These are phyloP conservation scores for Guyanaporus albipodus DNA, from an alignment of 768 basidiomycete genomes.

Conservation along the genomic window DNA sequence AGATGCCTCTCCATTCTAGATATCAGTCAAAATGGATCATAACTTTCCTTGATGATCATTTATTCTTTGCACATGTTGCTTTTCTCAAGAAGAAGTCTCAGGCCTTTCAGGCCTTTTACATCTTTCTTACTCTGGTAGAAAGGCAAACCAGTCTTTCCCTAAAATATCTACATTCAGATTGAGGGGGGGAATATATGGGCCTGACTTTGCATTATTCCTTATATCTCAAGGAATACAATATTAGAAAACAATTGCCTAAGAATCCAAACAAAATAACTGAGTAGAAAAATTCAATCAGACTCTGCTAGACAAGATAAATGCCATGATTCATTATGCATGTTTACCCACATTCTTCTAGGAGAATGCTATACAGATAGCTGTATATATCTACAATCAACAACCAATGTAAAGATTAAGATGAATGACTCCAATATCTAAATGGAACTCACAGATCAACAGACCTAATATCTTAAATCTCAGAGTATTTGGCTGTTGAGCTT, in stretches of 20 bases:
- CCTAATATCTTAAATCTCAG: too few species aligned
- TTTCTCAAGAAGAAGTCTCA: not conserved
- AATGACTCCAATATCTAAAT: too few species aligned
- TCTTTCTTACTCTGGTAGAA: rapidly evolving
- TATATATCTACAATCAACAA: not conserved
- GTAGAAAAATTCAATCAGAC: not conserved
- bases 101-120: not conserved
- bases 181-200: not conserved
- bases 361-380: not conserved
- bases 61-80: not conserved
- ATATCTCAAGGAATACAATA: not conserved
- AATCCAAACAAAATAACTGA: not conserved
- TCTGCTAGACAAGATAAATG: not conserved
- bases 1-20: not conserved
- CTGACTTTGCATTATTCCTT: not conserved
- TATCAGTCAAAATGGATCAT: rapidly evolving
- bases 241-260: not conserved
- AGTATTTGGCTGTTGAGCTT: too few species aligned
- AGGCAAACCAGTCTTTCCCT: rapidly evolving
- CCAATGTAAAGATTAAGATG: too few species aligned
- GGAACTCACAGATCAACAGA: too few species aligned
- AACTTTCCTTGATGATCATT: not conserved
- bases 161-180: not conserved
- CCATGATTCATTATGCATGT: not conserved
- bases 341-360: not conserved